phyloP scores from a whole-genome alignment of 108 stramenopile species.

The Cyclotella atomus region DNA sequence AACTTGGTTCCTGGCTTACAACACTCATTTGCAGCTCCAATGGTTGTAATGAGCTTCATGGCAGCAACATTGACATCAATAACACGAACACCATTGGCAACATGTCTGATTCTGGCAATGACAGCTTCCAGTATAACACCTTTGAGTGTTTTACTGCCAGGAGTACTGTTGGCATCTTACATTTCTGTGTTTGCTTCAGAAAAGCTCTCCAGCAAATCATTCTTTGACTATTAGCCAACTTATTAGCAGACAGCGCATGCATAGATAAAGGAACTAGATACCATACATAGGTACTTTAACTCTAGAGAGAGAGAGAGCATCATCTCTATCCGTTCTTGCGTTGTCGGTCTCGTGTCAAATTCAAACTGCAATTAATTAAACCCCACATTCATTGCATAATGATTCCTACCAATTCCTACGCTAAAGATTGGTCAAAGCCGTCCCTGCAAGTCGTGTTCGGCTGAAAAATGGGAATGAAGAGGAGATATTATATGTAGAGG shows the following conservation, averaged over 20 bases:
- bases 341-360: no score
- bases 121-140: slow-evolving; percentile 57
- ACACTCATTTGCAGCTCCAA: slow-evolving; percentile 33
- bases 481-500: no score
- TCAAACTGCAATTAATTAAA: background rate
- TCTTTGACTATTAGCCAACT: slow-evolving; percentile 51
- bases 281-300: no score
- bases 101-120: slow-evolving; percentile 61
- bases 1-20: slow-evolving; percentile 13
- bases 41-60: slow-evolving; percentile 65
- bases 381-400: no score
- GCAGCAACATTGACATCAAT: slow-evolving; percentile 65
- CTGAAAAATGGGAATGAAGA: background rate
- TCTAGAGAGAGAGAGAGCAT: background rate
- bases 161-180: slow-evolving; percentile 58
- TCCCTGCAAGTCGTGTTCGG: background rate
- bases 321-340: background rate
- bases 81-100: slow-evolving; percentile 68
- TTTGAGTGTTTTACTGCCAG: slow-evolving; percentile 61
- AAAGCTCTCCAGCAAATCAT: slow-evolving; percentile 54
- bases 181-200: slow-evolving; percentile 57
- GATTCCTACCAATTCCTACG: background rate
- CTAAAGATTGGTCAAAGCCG: no score
- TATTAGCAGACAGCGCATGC: no score
- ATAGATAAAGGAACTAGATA: no score